Base-by-base conservation (phyloP, 2,329 filamentous ascomycete genomes). In the Dendryphion nanum region DNA sequence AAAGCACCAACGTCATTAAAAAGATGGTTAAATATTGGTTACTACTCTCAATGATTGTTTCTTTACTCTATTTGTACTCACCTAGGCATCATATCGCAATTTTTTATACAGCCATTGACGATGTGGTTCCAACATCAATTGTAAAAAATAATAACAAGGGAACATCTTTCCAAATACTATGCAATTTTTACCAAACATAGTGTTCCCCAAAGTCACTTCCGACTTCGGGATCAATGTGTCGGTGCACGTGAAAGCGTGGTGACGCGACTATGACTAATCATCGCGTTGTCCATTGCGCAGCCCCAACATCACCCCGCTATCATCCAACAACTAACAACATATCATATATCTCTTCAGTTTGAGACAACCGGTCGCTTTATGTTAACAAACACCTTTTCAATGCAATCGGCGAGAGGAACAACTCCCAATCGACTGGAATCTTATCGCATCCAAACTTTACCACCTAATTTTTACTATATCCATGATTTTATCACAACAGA, bases 391-490 rank as follows among this genome's bases (percentile, higher is more conserved):
- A n/a, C 8, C n/a, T 8, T 8, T n/a, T n/a, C 8, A 26, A 8
- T n/a, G n/a, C 23, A 26, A 26, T 8, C n/a, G 23, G 23, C 23
- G 8, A 8, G 23, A 26, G 8, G 23, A 26, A 8, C 8, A 8
- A 26, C 8, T 8, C 23, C n/a, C 23, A n/a, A n/a, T n/a, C n/a
- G n/a, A n/a, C 45, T 51, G 5, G 14, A 31, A 21, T 15, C 41
- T 10, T 60, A 55, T 33, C 53, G 54, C 47, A 76, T 90, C 42
- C 45, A 63, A 6, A 54, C 54, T 20, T 71, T 89, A 2, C 85
- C 86, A 4, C 61, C 75, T 1, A 70, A 76, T 21, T 86, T 88
- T 37, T 95, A 84, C 70, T 96, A 97, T 68, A 84, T 96, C 40
- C 77, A 89, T 6, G 74, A 90, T 61, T 96, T 96, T 69, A 85